Evolutionary conservation across 2,329 filamentous ascomycete species (phyloP), one percentile per base, ranked within the genome.

Genomic region (Claviceps spartinae): DNA sequence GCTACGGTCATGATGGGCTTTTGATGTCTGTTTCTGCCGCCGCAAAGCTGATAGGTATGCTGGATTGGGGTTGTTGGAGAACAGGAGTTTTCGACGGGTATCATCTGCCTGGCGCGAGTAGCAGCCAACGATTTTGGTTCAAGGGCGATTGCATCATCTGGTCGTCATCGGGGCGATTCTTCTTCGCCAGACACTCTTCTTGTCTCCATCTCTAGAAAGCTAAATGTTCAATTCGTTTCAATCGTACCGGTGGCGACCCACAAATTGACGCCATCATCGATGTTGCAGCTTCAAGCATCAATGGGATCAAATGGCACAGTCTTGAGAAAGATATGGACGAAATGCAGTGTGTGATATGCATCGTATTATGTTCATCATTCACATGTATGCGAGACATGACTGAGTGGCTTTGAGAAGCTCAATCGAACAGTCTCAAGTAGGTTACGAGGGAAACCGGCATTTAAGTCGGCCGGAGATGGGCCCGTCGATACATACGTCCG

Each of bases 221-320:
- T 26, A 16, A 18, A 11, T n/a, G 20, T 3, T 22, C 20, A 22
- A 18, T 36, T 34, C 30, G 26, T 8, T 26, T 26, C 26, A 26
- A 8, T 26, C 6, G 30, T 13, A 13, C 26, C n/a, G 22, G 26
- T 24, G 14, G 18, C 20, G 41, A 44, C 48, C 48, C 48, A 50
- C 26, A 50, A 44, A 24, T 50, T 45, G 48, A 50, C 26, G 41
- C 48, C 41, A 50, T 45, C 48, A 50, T 50, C 41, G 48, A 50
- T 36, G 42, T 49, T 37, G 40, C 11, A 43, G n/a, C 24, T 36
- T 7, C 30, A 14, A 47, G 30, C 30, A 34, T 34, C 30, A 34
- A 11, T 34, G 9, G 9, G 9, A 34, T 34, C 30, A 34, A 34
- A 34, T 34, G 9, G 30, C 30, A 34, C 30, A 11, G 9, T 34